Conservation (phyloP, 2,329 filamentous ascomycete species). For the Fusarium nygamai region DNA sequence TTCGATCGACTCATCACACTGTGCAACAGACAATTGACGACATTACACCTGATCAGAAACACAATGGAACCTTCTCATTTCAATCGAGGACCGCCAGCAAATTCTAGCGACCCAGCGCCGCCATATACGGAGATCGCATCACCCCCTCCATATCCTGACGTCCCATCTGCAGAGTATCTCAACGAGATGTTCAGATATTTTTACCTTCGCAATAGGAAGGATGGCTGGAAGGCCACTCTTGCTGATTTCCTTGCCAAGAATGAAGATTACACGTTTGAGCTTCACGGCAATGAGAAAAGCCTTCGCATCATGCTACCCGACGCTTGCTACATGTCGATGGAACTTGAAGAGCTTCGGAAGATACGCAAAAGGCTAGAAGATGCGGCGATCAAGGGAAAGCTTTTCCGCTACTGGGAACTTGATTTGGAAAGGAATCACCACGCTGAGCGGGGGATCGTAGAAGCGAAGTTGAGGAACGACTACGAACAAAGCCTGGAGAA, state of each 20-base stretch:
- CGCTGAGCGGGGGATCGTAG: accelerated
- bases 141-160: accelerated
- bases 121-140: accelerated
- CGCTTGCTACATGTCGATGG: background rate
- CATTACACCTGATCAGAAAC: background rate
- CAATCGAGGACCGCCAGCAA: accelerated
- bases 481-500: background rate
- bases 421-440: background rate
- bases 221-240: accelerated
- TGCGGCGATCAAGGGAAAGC: background rate
- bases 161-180: accelerated
- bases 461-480: accelerated
- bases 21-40: background rate
- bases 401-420: background rate
- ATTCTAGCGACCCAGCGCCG: accelerated
- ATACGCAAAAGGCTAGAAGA: accelerated
- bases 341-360: background rate
- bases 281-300: background rate
- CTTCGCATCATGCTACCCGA: background rate
- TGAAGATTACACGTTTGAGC: accelerated
- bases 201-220: background rate
- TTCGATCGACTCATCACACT: background rate
- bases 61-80: accelerated
- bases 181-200: background rate
- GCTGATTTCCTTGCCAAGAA: background rate